Base-by-base conservation (phyloP, 345 rosid genomes). In the Triadica sebifera region DNA sequence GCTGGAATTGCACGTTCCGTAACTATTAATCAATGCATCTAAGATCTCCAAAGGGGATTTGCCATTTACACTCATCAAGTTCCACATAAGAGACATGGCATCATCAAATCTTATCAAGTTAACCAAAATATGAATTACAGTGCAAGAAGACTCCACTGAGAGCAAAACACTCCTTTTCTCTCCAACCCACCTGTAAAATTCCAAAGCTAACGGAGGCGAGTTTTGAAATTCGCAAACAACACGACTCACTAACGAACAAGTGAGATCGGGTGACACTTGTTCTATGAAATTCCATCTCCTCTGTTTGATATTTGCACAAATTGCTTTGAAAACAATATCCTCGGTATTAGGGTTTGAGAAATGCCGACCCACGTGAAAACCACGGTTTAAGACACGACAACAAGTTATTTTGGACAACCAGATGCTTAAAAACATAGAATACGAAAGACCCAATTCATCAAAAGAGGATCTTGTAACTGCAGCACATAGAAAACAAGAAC, bases 261-360 rank as follows among this genome's bases (percentile, higher is more conserved):
- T 85, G 46, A 87, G 78, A 78, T 49, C 81, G 61, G 84, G 77
- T 37, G 76, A 75, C 73, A 87, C 61, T 38, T 80, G 74, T 22
- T 84, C 89, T 85, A 88, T 76, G 65, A 79, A 46, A 49, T 82
- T 86, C 92, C 94, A 91, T 89, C 78, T 84, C 82, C 83, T 87
- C 17, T 83, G 90, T 69, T 72, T 87, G 59, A 88, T 80, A 77
- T 88, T 85, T 67, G 84, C 80, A 80, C 90, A 88, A 60, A 88
- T 24, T 67, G 94, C 85, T 64, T 72, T 78, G 53, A 88, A 81
- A 51, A 88, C 76, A 72, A 89, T 79, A 34, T 89, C 86, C 65
- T 87, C 91, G 5, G 82, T 55, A 43, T 55, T 75, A 9, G 86
- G 86, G 55, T 72, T 76, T 9, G 81, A 73, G 75, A 86, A 81